Base-by-base conservation (phyloP, 202 grass and related monocot genomes). In the Saccharum hybrid region DNA sequence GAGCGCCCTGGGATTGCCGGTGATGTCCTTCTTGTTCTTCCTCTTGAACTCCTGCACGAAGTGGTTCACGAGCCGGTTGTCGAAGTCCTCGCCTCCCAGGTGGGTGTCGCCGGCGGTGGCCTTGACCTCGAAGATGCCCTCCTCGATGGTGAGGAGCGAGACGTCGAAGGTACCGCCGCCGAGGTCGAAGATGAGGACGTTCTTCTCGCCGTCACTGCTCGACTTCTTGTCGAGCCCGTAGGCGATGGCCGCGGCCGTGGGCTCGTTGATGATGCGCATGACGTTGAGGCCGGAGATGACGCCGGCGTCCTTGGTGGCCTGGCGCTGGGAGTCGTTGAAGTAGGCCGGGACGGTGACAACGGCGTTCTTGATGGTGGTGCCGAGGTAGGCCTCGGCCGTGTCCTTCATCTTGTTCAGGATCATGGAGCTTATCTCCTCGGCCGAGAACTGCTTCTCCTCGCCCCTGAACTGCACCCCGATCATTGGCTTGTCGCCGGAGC, bases 111-210 rank as follows among this genome's bases (percentile, higher is more conserved):
- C 94, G 0, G 88, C 94, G 0, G 86, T 97, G 42, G 92, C 72
- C 76, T 92, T 97, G 37, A 97, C 92, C 75, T 97, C 94, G 10
- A 94, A 92, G 48, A 94, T 94, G 10, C 92, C 92, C 76, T 94
- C 94, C 67, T 97, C 90, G 18, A 97, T 94, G 46, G 86, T 91
- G 46, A 97, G 83, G 75, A 97, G 87, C 18, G 94, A 97, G 6
- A 97, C 94, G 19, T 97, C 94, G n/a, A 97, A 94, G 21, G 90
- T 97, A 16, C 94, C 94, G 2, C 90, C 92, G 1, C 94, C 94
- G 6, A 97, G 90, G 69, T 97, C 94, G 12, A 97, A 97, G 65
- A 97, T 94, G 52, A 97, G 90, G 14, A 94, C 94, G 37, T 91
- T 90, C 88, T 90, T 92, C 84, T 92, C 92, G 1, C 83, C 86